Conservation (phyloP, 2,329 filamentous ascomycete species). For the Parasarocladium wereldwijsianum region DNA sequence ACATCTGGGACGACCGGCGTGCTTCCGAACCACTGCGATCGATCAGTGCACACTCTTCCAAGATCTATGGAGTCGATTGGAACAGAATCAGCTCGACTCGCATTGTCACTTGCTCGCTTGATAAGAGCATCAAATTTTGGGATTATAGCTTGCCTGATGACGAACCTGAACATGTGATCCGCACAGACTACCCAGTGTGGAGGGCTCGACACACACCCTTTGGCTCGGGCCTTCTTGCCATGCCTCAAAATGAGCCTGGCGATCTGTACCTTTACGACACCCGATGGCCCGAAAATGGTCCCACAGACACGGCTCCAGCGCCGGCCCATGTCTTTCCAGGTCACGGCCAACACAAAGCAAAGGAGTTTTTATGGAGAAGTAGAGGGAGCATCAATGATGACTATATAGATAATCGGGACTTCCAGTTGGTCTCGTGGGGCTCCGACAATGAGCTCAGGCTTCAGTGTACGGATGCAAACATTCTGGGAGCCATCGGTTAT, state of each 20-base stretch:
- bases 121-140: constrained; percentile 91
- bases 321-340: constrained; percentile 45
- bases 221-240: constrained; percentile 69
- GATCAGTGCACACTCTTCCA: constrained; percentile 78
- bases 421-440: constrained; percentile 88
- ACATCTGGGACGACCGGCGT: constrained; percentile 81
- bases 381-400: constrained; percentile 52
- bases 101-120: constrained; percentile 76
- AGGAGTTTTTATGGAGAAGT: constrained; percentile 82
- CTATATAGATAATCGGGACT: constrained; percentile 69
- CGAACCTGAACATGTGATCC: constrained; percentile 60
- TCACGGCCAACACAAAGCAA: constrained; percentile 55
- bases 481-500: constrained; percentile 57
- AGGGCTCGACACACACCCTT: constrained; percentile 85
- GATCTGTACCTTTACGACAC: constrained; percentile 75
- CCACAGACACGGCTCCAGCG: constrained; percentile 26
- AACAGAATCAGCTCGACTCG: constrained; percentile 60
- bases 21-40: constrained; percentile 65
- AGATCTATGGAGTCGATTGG: constrained; percentile 94
- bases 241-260: constrained; percentile 81
- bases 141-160: constrained; percentile 52
- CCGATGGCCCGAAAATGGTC: constrained; percentile 27
- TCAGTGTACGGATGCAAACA: constrained; percentile 52
- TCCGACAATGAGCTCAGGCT: constrained; percentile 71
- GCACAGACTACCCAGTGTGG: constrained; percentile 79